Base-by-base conservation (phyloP, 257 asterid genomes). In the Scutellaria barbata region DNA sequence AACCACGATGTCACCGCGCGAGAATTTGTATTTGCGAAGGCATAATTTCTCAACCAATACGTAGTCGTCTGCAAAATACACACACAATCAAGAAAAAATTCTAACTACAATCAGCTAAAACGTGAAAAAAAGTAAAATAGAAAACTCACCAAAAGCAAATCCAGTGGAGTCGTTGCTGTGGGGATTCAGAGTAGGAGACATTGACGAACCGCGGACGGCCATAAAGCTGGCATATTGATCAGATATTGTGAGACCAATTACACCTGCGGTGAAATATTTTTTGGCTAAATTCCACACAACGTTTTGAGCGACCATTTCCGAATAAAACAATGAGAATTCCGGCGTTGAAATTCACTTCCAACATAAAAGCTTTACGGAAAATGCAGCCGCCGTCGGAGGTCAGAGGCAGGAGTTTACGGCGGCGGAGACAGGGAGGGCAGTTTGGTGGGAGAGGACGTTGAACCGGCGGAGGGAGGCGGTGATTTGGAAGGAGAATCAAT, bases 181-280 rank as follows among this genome's bases (percentile, higher is more conserved):
- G 59, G 98, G 91, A 80, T 95, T 95, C 68, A 92, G 74, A 12
- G 99, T 89, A 3, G 99, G 98, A 74, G 89, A 79, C 99, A 94
- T 91, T 0, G 98, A 95, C 41, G 81, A 66, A 45, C 99, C 99
- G 14, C 85, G 90, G 81, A 94, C 86, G n/a, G 93, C 90, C 61
- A 74, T 76, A 74, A 86, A 60, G 69, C 97, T 83, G 10, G 79
- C 92, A 58, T 75, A 94, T 43, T 93, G 89, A 66, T 94, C 99
- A 2, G 96, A 89, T 54, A 94, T 39, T 0, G 96, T 85, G 57
- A 88, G 80, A 72, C 94, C 83, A 12, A 92, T 76, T 57, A 95
- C 77, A 61, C 98, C 89, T 17, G 83, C 75, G 52, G 96, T 78
- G 74, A 88, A 62, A 52, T 61, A 74, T 6, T 74, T 84, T 80